Evolutionary conservation across 139 green algal species (phyloP).

Genomic region (Protoeuglena noctilucae): DNA sequence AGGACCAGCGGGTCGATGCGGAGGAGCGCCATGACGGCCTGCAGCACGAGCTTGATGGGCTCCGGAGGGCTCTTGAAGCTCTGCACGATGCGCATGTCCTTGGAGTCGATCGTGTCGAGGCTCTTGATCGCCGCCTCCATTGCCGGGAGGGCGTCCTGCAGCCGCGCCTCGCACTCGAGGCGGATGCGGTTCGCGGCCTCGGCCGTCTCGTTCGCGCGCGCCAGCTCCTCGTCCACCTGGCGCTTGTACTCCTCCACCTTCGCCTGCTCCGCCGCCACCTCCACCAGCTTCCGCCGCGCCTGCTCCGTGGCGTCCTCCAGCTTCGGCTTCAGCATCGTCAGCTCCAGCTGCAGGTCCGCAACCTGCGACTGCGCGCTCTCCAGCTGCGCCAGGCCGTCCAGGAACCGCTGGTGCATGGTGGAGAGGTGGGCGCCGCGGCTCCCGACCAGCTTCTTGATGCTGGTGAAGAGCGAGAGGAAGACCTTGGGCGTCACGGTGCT

Average conservation of each 20-base stretch:
- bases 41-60: constrained; percentile 25
- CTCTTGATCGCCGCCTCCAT: constrained; percentile 25
- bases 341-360: constrained; percentile 22
- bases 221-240: constrained; percentile 45
- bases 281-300: constrained; percentile 30
- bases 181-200: constrained; percentile 27
- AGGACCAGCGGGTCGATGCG: constrained; percentile 14
- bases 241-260: constrained; percentile 19
- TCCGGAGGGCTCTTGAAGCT: constrained; percentile 30
- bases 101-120: constrained; percentile 52
- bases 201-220: constrained; percentile 40
- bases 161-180: constrained; percentile 25
- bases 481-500: constrained; percentile 49
- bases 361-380: constrained; percentile 8
- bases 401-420: constrained; percentile 14
- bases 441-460: constrained; percentile 15
- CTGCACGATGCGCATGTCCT: constrained; percentile 45
- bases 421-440: constrained; percentile 7
- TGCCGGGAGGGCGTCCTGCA: constrained; percentile 23
- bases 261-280: constrained; percentile 30
- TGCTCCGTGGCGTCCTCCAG: constrained; percentile 29
- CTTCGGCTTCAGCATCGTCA: constrained; percentile 26
- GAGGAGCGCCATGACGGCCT: constrained; percentile 24
- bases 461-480: constrained; percentile 36
- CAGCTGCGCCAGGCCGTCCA: constrained; percentile 17